phyloP scores from a whole-genome alignment of 2,329 filamentous ascomycete species.

The Epichloe sibirici region DNA sequence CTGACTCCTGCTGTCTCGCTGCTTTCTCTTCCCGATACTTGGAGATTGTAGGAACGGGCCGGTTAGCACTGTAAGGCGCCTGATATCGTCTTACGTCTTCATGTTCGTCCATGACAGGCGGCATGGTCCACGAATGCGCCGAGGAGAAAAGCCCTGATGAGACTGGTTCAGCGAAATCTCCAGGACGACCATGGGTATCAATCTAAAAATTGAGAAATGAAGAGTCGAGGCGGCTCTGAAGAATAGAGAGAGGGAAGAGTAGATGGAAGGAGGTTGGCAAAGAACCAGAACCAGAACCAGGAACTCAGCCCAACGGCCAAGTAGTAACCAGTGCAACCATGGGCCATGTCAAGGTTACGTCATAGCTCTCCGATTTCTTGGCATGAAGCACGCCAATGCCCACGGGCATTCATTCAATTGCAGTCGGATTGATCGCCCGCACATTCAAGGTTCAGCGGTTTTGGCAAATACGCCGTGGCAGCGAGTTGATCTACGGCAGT shows the following conservation, averaged over 20 bases:
- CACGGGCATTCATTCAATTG: neutral
- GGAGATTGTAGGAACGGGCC: conserved; percentile 36
- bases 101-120: conserved; percentile 23
- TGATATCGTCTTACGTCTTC: conserved; percentile 26
- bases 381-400: neutral
- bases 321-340: too few species aligned
- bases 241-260: too few species aligned
- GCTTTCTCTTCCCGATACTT: conserved; percentile 34
- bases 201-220: neutral
- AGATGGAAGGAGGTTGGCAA: neutral
- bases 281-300: neutral
- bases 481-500: neutral
- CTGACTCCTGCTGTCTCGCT: conserved; percentile 28
- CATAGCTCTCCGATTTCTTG: conserved; percentile 2
- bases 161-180: neutral
- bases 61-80: conserved; percentile 28
- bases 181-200: neutral
- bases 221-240: neutral
- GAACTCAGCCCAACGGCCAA: too few species aligned
- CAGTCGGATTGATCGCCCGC: neutral
- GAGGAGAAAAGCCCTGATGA: neutral
- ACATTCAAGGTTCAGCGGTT: too few species aligned
- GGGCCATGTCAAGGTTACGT: neutral
- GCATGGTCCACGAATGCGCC: conserved; percentile 16
- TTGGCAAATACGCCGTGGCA: neutral